These are phyloP conservation scores for Wickerhamomyces ciferrii DNA, from an alignment of 805 yeast genomes.

Conservation along the genomic window DNA sequence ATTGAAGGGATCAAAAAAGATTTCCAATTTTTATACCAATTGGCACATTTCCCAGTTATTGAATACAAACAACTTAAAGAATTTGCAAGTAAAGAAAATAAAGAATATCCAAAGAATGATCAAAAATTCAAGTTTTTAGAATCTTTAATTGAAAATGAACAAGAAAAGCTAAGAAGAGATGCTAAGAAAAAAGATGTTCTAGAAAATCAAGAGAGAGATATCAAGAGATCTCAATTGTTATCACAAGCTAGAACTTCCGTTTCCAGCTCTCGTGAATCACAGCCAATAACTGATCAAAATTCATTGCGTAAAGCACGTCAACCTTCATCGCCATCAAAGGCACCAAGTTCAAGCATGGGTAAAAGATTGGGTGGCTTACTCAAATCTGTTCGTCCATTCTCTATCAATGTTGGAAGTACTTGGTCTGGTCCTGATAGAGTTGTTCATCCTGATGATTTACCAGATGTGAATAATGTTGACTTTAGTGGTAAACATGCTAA, in stretches of 20 bases:
- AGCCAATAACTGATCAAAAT: constrained; percentile 9
- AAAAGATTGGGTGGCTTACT: constrained; percentile 55
- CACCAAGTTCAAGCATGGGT: constrained; percentile 21
- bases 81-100: constrained; percentile 37
- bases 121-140: constrained; percentile 38
- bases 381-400: constrained; percentile 54
- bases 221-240: constrained; percentile 24
- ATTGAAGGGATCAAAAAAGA: constrained; percentile 24
- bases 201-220: constrained; percentile 30
- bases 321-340: constrained; percentile 15
- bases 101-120: constrained; percentile 28
- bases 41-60: constrained; percentile 25
- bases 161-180: constrained; percentile 49
- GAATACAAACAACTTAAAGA: constrained; percentile 34
- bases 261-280: constrained; percentile 7
- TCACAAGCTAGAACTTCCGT: constrained; percentile 23
- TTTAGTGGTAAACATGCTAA: constrained; percentile 34
- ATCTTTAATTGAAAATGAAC: constrained; percentile 41
- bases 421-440: constrained; percentile 38
- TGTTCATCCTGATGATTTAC: constrained; percentile 52
- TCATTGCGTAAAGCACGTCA: constrained; percentile 16
- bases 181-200: constrained; percentile 35
- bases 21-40: constrained; percentile 48
- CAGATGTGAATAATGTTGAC: constrained; percentile 41
- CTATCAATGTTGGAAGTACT: constrained; percentile 39